A percentile compares a stretch with the other conserved stretches of the same genome.
Conservation (phyloP, 768 basidiomycete species). For the Clitopilus passeckerianus region DNA sequence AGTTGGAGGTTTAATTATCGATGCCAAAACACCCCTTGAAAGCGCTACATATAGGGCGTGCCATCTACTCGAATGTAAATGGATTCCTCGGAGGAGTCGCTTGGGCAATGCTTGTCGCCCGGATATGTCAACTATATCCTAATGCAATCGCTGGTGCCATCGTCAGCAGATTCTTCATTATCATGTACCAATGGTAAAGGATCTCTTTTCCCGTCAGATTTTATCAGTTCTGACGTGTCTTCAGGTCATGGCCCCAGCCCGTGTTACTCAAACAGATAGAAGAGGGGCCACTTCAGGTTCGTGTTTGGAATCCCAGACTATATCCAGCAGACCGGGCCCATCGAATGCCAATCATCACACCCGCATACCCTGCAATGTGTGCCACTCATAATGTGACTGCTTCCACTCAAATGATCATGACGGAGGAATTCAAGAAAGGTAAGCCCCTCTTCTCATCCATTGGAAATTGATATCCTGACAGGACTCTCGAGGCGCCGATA, state of each 20-base stretch:
- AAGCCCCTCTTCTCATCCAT: slow-evolving; percentile 1
- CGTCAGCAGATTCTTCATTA: slow-evolving; percentile 96
- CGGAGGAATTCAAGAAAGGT: slow-evolving; percentile 94
- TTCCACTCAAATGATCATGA: slow-evolving; percentile 95
- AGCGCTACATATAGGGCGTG: slow-evolving; percentile 62
- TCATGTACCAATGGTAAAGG: slow-evolving; percentile 92
- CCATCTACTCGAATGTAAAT: slow-evolving; percentile 97
- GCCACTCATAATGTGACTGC: slow-evolving; percentile 96
- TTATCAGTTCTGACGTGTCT: slow-evolving; percentile 6
- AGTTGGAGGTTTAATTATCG: slow-evolving; percentile 22
- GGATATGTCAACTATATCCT: slow-evolving; percentile 98
- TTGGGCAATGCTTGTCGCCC: slow-evolving; percentile 98
- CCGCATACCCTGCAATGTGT: slow-evolving; percentile 99
- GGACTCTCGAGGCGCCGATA: slow-evolving; percentile 68
- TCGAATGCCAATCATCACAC: slow-evolving; percentile 99
- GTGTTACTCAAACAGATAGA: slow-evolving; percentile 97
- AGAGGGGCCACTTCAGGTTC: slow-evolving; percentile 86
- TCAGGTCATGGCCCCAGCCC: slow-evolving; percentile 96
- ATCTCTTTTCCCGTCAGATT: neutral
- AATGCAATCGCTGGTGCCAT: slow-evolving; percentile 92
- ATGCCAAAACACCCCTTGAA: neutral
- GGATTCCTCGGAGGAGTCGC: slow-evolving; percentile 98
- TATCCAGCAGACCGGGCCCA: slow-evolving; percentile 93
- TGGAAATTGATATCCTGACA: slow-evolving; percentile 5
- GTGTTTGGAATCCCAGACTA: slow-evolving; percentile 98